Evolutionary conservation across 352 stramenopile genomes (phyloP).

Genomic region (Thraustochytrium sp.): DNA sequence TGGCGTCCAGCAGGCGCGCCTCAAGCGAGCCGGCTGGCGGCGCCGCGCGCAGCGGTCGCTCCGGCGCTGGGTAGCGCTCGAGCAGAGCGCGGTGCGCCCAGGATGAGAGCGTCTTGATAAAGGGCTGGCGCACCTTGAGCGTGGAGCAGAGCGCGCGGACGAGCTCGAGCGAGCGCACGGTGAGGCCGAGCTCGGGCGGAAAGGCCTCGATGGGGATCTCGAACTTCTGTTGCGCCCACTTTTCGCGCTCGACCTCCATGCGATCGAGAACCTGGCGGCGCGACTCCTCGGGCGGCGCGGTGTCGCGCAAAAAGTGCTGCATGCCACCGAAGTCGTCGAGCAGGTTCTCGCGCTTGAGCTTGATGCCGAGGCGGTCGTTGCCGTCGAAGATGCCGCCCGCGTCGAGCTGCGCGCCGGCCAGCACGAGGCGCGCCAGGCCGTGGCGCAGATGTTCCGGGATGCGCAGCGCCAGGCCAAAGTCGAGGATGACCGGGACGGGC

Average conservation of each 20-base stretch:
- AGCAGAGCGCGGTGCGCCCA: constrained; percentile 21
- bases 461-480: constrained; percentile 54
- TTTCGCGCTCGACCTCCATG: constrained; percentile 44
- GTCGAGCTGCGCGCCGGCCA: constrained; percentile 49
- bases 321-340: constrained; percentile 50
- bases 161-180: constrained; percentile 54
- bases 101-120: constrained; percentile 53
- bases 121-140: constrained; percentile 51
- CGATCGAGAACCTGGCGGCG: neutral
- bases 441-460: constrained; percentile 49
- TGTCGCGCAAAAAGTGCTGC: constrained; percentile 53
- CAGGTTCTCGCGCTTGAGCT: constrained; percentile 48
- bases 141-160: constrained; percentile 52
- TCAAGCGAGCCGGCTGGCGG: neutral
- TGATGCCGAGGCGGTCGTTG: constrained; percentile 52
- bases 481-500: constrained; percentile 48
- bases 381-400: constrained; percentile 48
- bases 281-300: constrained; percentile 50
- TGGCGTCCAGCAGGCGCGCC: neutral
- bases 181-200: constrained; percentile 54
- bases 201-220: constrained; percentile 41
- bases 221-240: constrained; percentile 45
- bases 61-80: neutral
- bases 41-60: neutral
- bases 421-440: constrained; percentile 51